Conservation (phyloP, 768 basidiomycete species). For the Mycena indigotica region DNA sequence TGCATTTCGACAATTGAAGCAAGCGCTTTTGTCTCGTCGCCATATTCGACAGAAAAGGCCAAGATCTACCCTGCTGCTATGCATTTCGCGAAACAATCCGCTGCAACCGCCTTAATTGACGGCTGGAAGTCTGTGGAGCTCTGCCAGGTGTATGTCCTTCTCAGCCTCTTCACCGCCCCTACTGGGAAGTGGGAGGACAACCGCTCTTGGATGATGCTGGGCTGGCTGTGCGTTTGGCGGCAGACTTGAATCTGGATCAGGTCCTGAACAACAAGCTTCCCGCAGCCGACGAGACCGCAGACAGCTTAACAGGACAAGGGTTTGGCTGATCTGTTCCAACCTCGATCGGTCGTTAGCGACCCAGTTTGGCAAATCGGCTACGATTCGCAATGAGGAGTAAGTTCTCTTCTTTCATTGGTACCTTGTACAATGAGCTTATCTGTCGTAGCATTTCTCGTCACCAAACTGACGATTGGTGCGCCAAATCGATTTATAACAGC, state of each 20-base stretch:
- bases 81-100: constrained; percentile 85
- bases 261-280: constrained; percentile 57
- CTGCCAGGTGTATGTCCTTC: constrained; percentile 87
- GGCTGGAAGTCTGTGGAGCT: constrained; percentile 87
- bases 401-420: constrained; percentile 29
- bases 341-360: constrained; percentile 85
- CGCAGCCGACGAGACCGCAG: constrained; percentile 68
- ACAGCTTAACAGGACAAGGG: constrained; percentile 79
- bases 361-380: constrained; percentile 87
- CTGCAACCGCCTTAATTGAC: constrained; percentile 77
- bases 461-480: constrained; percentile 71
- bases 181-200: constrained; percentile 89
- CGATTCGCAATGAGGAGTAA: constrained; percentile 82
- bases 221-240: constrained; percentile 86
- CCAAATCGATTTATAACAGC: constrained; percentile 62
- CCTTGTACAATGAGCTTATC: neutral
- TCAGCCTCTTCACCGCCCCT: constrained; percentile 80
- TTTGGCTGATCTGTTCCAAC: constrained; percentile 91
- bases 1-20: too few species aligned
- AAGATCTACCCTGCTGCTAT: constrained; percentile 87
- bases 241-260: constrained; percentile 84
- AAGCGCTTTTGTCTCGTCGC: too few species aligned
- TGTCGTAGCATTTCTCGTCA: constrained; percentile 61
- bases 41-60: constrained; percentile 77
- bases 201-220: constrained; percentile 86